Conservation (phyloP, 1,284 basidiomycete species). For the Coniferiporia sulphurascens region DNA sequence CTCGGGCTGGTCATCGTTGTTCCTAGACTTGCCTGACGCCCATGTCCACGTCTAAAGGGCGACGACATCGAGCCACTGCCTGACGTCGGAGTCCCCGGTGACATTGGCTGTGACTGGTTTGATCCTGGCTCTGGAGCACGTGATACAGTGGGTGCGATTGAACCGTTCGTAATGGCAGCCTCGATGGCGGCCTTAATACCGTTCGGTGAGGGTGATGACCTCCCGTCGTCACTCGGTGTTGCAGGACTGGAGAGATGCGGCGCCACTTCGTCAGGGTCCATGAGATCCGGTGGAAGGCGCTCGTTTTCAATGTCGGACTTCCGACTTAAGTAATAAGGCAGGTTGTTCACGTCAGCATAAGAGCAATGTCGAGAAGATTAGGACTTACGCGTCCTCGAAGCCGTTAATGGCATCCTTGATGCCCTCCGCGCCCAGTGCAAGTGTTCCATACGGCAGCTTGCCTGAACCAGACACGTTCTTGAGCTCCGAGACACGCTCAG, state of each 20-base stretch:
- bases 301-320: slow-evolving; percentile 99
- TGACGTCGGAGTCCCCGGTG: slow-evolving; percentile 28
- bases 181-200: slow-evolving; percentile 49
- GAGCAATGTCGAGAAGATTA: not conserved
- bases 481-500: slow-evolving; percentile 95
- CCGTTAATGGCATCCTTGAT: slow-evolving; percentile 94
- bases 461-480: slow-evolving; percentile 82
- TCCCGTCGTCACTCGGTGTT: slow-evolving; percentile 45
- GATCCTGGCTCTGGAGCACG: slow-evolving; percentile 13
- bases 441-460: slow-evolving; percentile 80
- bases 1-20: slow-evolving; percentile 97
- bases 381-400: slow-evolving; percentile 91
- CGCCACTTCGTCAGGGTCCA: slow-evolving; percentile 70
- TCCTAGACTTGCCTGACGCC: slow-evolving; percentile 84
- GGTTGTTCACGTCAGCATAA: not conserved
- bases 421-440: slow-evolving; percentile 89
- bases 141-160: slow-evolving; percentile 32
- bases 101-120: slow-evolving; percentile 28
- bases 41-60: slow-evolving; percentile 73
- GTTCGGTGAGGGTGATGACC: slow-evolving; percentile 46
- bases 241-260: slow-evolving; percentile 40
- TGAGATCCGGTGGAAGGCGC: slow-evolving; percentile 89
- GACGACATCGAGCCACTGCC: slow-evolving; percentile 30
- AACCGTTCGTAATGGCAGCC: slow-evolving; percentile 40
- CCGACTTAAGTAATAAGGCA: slow-evolving; percentile 46